phyloP scores from a whole-genome alignment of 116 monocot genomes.

The Papilionanthe hybrid region DNA sequence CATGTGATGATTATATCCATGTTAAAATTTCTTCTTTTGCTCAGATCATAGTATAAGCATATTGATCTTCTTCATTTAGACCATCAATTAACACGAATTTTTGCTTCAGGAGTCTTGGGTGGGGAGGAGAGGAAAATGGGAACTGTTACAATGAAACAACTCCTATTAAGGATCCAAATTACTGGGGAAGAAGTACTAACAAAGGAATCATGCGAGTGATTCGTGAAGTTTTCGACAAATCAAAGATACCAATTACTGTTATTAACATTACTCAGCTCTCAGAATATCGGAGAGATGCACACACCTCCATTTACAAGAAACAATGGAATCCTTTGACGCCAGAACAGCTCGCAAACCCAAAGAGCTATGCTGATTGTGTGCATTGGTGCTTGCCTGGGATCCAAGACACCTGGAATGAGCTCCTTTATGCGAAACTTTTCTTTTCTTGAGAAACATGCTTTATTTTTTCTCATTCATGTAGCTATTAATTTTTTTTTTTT shows the following conservation, averaged over 20 bases:
- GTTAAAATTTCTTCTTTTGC: neutral
- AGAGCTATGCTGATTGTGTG: conserved; percentile 45
- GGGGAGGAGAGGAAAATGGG: conserved; percentile 59
- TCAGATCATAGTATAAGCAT: neutral
- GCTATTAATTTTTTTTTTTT: neutral
- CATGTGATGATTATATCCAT: neutral
- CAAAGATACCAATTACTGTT: conserved; percentile 27
- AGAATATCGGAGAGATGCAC: conserved; percentile 50
- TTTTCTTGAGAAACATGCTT: conserved; percentile 16
- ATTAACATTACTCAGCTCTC: conserved; percentile 62
- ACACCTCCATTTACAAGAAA: conserved; percentile 58
- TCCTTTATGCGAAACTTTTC: conserved; percentile 43
- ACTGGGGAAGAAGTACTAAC: conserved; percentile 48
- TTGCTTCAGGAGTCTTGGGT: conserved; percentile 43
- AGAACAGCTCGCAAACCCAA: conserved; percentile 43
- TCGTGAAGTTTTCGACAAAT: conserved; percentile 26
- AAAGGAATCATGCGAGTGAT: conserved; percentile 55
- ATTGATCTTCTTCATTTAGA: neutral
- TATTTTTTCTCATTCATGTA: conserved; percentile 3
- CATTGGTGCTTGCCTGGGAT: conserved; percentile 62
- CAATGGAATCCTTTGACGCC: conserved; percentile 50
- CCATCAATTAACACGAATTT: neutral
- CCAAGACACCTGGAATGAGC: conserved; percentile 61
- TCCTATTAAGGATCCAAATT: conserved; percentile 36
- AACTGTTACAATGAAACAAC: conserved; percentile 71